Evolutionary conservation across 192 early-diverging fungal genomes (phyloP).

Genomic region (Backusella circina): DNA sequence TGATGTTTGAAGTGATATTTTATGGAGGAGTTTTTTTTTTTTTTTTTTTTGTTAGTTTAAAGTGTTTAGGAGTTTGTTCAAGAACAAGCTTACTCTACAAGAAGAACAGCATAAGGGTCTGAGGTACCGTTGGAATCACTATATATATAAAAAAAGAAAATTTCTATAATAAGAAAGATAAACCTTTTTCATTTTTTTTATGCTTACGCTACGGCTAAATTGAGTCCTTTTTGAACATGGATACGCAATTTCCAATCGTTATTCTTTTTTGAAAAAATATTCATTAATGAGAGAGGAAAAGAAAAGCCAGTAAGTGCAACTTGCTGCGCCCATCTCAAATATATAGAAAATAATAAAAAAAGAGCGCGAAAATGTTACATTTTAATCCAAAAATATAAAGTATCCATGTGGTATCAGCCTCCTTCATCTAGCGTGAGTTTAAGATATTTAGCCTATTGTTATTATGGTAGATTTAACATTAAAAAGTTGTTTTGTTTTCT

Average conservation of each 20-base stretch:
- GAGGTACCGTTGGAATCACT: slow-evolving; percentile 27
- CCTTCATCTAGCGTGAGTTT: not conserved
- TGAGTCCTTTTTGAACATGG: not conserved
- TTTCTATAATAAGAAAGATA: not conserved
- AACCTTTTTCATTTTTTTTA: not conserved
- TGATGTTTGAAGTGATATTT: not conserved
- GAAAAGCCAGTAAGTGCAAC: not conserved
- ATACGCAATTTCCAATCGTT: slow-evolving; percentile 15
- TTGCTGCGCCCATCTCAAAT: not conserved
- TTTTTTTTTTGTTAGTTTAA: not conserved
- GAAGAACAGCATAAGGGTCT: slow-evolving; percentile 28
- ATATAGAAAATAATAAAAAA: not conserved
- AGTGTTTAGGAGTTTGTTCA: not conserved
- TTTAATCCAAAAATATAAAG: slow-evolving; percentile 3
- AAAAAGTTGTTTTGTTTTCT: not conserved
- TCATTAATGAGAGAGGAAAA: not conserved
- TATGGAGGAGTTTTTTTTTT: not conserved
- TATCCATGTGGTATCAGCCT: not conserved
- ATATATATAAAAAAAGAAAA: not conserved
- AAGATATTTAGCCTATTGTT: not conserved
- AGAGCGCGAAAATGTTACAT: slow-evolving; percentile 3
- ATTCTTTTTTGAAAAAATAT: not conserved
- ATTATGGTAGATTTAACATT: not conserved
- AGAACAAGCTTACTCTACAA: slow-evolving; percentile 18
- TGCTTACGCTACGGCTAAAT: slow-evolving; percentile 29